Percentiles rank a stretch among this genome's conserved stretches.
Evolutionary conservation across 306 rosid genomes (phyloP).

Genomic region (Sechiopsis laciniata): DNA sequence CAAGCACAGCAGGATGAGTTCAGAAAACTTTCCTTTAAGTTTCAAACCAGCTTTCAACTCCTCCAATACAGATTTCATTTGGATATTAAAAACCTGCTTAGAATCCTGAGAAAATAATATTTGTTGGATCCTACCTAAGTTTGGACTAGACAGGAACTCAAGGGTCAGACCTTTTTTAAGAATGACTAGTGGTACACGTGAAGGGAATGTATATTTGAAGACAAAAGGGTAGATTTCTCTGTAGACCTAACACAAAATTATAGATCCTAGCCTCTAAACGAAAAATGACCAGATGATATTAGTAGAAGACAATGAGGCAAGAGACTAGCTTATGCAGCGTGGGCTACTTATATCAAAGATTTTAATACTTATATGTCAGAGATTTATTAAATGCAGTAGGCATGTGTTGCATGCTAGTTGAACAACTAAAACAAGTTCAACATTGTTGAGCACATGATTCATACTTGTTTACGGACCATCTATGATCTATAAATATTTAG

Average conservation of each 20-base stretch:
- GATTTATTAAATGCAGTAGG: background rate
- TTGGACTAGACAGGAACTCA: background rate
- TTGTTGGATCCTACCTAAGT: background rate
- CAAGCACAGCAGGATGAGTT: background rate
- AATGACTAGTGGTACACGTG: background rate
- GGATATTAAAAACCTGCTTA: background rate
- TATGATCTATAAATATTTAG: background rate
- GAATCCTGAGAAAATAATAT: background rate
- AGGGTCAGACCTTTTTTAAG: background rate
- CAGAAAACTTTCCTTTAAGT: background rate
- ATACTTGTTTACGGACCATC: too few species aligned
- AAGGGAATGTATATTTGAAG: slow-evolving; percentile 3
- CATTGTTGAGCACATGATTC: background rate
- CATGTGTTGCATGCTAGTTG: background rate
- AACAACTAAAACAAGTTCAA: background rate
- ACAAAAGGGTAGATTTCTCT: background rate
- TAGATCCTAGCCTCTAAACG: slow-evolving; percentile 3
- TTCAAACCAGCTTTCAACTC: slow-evolving; percentile 2
- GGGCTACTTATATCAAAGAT: background rate
- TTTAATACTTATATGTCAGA: background rate
- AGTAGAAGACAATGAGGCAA: background rate
- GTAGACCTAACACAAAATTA: slow-evolving; percentile 4
- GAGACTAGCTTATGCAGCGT: background rate
- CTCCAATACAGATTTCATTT: background rate
- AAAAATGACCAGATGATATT: background rate